These are phyloP conservation scores for Neonectria coccinea DNA, from an alignment of 2,329 filamentous ascomycete species.

Conservation along the genomic window DNA sequence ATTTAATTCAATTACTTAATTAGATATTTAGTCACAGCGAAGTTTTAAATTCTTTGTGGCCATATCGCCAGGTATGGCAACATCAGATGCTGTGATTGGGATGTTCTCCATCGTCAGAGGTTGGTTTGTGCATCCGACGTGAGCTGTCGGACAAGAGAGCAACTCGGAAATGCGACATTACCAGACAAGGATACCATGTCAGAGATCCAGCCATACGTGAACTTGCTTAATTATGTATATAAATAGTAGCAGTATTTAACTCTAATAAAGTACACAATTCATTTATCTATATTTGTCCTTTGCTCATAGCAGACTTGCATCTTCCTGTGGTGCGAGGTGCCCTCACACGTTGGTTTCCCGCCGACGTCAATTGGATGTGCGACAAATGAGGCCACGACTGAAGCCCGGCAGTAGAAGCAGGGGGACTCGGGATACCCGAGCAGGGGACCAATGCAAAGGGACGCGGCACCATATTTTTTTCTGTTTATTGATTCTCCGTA, in stretches of 20 bases:
- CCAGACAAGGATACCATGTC: no score
- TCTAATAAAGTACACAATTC: not conserved
- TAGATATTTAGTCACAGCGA: no score
- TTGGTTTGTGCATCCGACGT: no score
- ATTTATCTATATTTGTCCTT: not conserved
- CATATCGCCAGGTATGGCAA: no score
- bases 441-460: not conserved
- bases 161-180: no score
- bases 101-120: no score
- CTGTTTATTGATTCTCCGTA: constrained; percentile 8
- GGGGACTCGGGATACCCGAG: not conserved
- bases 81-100: no score
- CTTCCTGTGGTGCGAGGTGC: not conserved
- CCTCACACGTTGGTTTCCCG: constrained; percentile 21
- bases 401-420: not conserved
- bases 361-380: constrained; percentile 22
- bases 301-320: not conserved
- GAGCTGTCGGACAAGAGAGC: no score
- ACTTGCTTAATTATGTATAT: no score
- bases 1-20: not conserved
- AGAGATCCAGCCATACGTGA: no score
- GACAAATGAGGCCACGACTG: not conserved
- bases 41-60: no score
- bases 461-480: not conserved
- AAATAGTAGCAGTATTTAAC: no score